These are phyloP conservation scores for Aspergillus sp. DNA, from an alignment of 2,329 filamentous ascomycete genomes.

Conservation along the genomic window DNA sequence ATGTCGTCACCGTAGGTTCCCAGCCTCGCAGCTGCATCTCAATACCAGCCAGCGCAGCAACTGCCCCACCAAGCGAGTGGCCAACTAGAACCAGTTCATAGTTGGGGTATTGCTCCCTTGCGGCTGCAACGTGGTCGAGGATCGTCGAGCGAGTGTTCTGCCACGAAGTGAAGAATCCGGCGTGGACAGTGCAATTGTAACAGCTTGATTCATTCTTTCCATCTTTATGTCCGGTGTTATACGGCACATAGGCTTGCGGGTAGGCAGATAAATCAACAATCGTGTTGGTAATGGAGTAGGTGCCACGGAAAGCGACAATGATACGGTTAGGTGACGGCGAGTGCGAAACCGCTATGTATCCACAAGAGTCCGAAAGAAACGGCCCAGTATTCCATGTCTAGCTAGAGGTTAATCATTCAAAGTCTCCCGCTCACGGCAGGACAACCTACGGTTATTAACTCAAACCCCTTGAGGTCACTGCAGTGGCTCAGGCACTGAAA, in stretches of 20 bases:
- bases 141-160: conserved; percentile 69
- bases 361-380: conserved; percentile 85
- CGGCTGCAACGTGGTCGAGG: conserved; percentile 63
- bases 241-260: conserved; percentile 88
- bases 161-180: conserved; percentile 87
- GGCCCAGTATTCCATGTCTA: conserved; percentile 87
- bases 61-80: conserved; percentile 88
- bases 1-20: conserved; percentile 79
- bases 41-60: conserved; percentile 81
- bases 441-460: conserved; percentile 63
- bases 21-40: conserved; percentile 79
- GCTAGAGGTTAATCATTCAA: background rate
- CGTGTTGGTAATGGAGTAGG: conserved; percentile 90
- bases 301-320: conserved; percentile 87
- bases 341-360: conserved; percentile 89
- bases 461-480: conserved; percentile 75
- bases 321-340: conserved; percentile 61
- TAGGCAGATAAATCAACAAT: conserved; percentile 86
- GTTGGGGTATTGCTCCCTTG: conserved; percentile 63
- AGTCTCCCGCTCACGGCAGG: background rate
- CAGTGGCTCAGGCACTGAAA: conserved; percentile 86
- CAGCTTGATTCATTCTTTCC: conserved; percentile 60
- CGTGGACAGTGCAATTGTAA: conserved; percentile 86
- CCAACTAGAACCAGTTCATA: conserved; percentile 80
- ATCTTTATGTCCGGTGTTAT: conserved; percentile 58